Percentiles rank a stretch among this genome's conserved stretches.
phyloP scores from a whole-genome alignment of 176 grass and related monocot genomes.

The Oryza brachyantha region DNA sequence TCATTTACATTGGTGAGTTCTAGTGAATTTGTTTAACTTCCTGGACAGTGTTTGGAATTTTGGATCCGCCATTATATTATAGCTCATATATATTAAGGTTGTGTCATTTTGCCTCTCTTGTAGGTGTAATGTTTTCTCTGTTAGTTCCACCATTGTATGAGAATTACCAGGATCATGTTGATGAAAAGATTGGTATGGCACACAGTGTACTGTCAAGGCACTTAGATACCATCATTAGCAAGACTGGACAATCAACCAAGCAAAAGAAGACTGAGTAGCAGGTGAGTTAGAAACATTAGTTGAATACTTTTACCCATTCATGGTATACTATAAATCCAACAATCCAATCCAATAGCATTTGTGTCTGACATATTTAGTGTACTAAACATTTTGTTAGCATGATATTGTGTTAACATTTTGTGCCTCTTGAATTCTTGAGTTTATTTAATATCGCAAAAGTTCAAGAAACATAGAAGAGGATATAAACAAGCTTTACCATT shows the following conservation, averaged over 20 bases:
- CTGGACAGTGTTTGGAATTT: neutral
- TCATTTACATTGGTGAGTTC: constrained; percentile 86
- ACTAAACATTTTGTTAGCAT: neutral
- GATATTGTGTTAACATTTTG: neutral
- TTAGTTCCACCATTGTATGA: constrained; percentile 74
- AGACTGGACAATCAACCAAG: constrained; percentile 50
- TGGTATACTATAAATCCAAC: constrained; percentile 15
- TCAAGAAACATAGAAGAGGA: neutral
- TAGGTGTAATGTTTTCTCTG: constrained; percentile 60
- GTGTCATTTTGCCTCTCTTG: constrained; percentile 1
- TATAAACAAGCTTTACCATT: neutral
- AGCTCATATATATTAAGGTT: constrained; percentile 1
- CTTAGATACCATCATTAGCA: constrained; percentile 39
- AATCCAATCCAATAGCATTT: neutral
- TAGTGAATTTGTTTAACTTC: constrained; percentile 27
- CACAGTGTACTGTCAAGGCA: constrained; percentile 56
- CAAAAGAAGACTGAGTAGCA: constrained; percentile 90
- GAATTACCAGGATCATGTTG: constrained; percentile 80
- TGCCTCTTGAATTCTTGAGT: neutral
- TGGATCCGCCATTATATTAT: neutral
- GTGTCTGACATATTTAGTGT: neutral
- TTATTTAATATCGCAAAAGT: neutral
- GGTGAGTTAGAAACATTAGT: constrained; percentile 20
- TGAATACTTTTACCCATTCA: neutral
- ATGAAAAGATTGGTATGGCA: constrained; percentile 69